A percentile compares a stretch with the other conserved stretches of the same genome.
Evolutionary conservation across 2,329 filamentous ascomycete species (phyloP).

Genomic region (Neopestalotiopsis rosae): DNA sequence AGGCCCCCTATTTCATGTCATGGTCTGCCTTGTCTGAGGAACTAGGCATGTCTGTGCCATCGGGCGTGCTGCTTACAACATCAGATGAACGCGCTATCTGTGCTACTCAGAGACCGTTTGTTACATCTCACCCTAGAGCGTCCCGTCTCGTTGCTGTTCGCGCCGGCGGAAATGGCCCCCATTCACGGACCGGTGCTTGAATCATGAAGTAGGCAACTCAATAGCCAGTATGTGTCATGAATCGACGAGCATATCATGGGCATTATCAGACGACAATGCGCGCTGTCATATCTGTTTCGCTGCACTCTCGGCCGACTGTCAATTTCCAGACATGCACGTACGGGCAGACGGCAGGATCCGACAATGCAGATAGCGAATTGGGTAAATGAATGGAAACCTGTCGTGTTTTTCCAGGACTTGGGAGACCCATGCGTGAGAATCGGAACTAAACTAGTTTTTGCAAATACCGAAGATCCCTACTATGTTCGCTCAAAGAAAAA

Average conservation of each 20-base stretch:
- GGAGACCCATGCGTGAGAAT: background rate
- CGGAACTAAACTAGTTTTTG: background rate
- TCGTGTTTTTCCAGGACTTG: background rate
- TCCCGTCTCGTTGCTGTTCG: background rate
- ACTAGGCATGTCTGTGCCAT: background rate
- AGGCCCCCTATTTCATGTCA: background rate
- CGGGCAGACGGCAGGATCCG: background rate
- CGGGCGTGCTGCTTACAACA: background rate
- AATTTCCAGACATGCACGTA: background rate
- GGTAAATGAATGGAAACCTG: background rate
- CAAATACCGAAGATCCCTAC: background rate
- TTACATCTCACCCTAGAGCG: background rate
- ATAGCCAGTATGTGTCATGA: background rate
- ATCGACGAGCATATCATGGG: background rate
- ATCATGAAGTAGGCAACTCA: background rate
- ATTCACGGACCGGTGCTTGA: background rate
- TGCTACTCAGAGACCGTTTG: background rate
- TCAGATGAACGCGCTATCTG: background rate
- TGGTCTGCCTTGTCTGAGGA: background rate
- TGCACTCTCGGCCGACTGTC: background rate
- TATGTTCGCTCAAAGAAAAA: background rate
- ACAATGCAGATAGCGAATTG: background rate
- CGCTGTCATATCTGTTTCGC: background rate
- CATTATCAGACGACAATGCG: background rate
- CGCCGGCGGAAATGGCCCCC: background rate